Evolutionary conservation across 805 yeast species (phyloP), one percentile per base, ranked within the genome.

Genomic region (Pachysolen tannophilus): DNA sequence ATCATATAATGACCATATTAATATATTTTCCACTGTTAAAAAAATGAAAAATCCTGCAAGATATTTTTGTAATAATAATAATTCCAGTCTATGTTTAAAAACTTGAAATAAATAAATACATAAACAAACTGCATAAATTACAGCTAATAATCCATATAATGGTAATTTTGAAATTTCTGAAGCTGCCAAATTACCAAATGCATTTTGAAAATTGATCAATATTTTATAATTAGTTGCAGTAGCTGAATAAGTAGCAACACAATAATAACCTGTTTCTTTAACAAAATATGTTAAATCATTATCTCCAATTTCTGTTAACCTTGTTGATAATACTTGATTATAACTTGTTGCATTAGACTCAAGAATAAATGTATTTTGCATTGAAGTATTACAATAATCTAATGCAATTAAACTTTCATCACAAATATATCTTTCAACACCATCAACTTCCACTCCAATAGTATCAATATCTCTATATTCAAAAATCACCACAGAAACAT

Each of bases 1-100:
- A 50, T 86, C 95, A 53, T 82, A 92, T 53, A 85, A 82, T 3
- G 94, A 86, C 94, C 97, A 88, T 30, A 86, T 79, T 34, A 86
- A 74, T 34, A 87, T 72, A 46, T 86, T 83, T 58, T 92, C 97
- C 16, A 77, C 65, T 1, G 94, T 80, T 53, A 92, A 70, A 48
- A 86, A 83, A 6, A 76, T 77, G 42, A 83, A 81, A 62, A 90
- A 83, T 2, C 82, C 94, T 34, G 94, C 75, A 49, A 92, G 70
- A 57, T 92, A 90, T 54, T 84, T 80, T 60, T 92, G 98, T 39
- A 92, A 73, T 8, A 95, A 88, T 48, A 94, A 65, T 37, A 90
- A 68, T 53, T 90, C 96, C 49, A 84, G 75, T 44, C 94, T 75
- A 58, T 85, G 88, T 50, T 77, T 82, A 66, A 77, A 81, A 53